phyloP scores from a whole-genome alignment of 345 rosid species.

The Aegle marmelos region DNA sequence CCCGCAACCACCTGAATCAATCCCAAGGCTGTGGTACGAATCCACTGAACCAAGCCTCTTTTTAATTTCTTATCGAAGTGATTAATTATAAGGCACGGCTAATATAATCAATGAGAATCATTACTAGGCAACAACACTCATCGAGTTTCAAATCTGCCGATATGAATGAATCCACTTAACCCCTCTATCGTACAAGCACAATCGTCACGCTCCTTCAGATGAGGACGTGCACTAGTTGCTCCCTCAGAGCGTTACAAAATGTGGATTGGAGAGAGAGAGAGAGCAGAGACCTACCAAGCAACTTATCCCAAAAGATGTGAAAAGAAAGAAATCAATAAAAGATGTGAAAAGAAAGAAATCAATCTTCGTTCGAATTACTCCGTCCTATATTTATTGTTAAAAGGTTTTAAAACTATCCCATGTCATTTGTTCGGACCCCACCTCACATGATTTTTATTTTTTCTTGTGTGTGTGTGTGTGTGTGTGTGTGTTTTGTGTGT shows the following conservation, averaged over 20 bases:
- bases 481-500: too few species aligned
- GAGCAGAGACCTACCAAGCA: background rate
- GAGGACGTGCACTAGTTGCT: background rate
- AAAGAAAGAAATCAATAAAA: background rate
- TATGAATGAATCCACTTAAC: background rate
- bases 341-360: background rate
- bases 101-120: background rate
- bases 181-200: conserved; percentile 2
- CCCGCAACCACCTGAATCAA: background rate
- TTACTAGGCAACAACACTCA: background rate
- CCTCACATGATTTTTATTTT: background rate
- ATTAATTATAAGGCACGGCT: too few species aligned
- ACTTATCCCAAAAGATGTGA: background rate
- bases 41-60: background rate
- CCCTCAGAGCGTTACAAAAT: background rate
- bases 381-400: background rate
- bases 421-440: conserved; percentile 8
- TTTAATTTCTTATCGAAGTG: background rate
- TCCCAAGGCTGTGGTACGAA: background rate
- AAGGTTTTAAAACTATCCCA: background rate
- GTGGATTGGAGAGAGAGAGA: too few species aligned
- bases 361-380: background rate
- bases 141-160: background rate
- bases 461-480: too few species aligned
- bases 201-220: background rate